These are phyloP conservation scores for Trichosanthes truncata DNA, from an alignment of 306 rosid genomes.

Conservation along the genomic window DNA sequence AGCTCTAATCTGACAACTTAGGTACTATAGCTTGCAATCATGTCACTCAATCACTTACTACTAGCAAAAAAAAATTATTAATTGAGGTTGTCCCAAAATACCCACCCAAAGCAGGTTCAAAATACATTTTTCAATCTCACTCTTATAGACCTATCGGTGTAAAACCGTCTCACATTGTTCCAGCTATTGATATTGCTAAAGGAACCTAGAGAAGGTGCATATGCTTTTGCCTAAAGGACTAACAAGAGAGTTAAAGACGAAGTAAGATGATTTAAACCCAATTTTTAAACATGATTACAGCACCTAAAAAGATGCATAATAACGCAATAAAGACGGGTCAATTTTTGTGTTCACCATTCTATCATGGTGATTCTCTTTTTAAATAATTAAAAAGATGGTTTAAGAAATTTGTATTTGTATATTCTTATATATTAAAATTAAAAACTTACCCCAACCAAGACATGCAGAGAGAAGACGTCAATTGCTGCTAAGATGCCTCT, in stretches of 20 bases:
- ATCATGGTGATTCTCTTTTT: not conserved
- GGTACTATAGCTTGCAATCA: not conserved
- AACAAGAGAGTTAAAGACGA: not conserved
- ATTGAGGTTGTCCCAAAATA: not conserved
- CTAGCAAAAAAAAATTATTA: not conserved
- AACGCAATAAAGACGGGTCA: not conserved
- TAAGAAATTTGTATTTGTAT: not conserved
- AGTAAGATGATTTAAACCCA: not conserved
- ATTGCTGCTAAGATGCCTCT: slow-evolving; percentile 96
- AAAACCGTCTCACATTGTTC: not conserved
- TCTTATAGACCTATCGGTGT: not conserved
- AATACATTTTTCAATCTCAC: not conserved
- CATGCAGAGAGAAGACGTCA: slow-evolving; percentile 70
- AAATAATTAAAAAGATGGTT: not conserved
- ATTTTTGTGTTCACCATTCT: not conserved
- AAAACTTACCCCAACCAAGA: slow-evolving; percentile 87
- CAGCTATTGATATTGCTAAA: not conserved
- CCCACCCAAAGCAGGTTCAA: not conserved
- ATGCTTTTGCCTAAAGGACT: not conserved
- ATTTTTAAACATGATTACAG: not conserved
- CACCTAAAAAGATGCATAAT: not conserved
- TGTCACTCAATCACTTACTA: not conserved
- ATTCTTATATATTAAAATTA: not conserved
- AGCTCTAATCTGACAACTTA: not conserved
- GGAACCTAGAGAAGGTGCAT: not conserved